A percentile compares a stretch with the other conserved stretches of the same genome.
phyloP scores from a whole-genome alignment of 768 basidiomycete species.

The Gelatoporia subvermispora region DNA sequence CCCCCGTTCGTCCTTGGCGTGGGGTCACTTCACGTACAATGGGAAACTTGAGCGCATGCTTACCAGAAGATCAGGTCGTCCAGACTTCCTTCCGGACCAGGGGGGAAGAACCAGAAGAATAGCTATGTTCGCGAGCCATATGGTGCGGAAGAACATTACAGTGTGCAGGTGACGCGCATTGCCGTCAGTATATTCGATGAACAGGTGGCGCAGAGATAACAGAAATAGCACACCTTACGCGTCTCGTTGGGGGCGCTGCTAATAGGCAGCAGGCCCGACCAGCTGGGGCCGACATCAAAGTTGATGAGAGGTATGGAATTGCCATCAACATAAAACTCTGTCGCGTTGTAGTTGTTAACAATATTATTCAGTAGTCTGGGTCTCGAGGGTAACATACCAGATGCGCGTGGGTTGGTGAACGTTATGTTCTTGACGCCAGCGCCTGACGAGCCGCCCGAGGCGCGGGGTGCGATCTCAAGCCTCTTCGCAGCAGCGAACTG shows the following conservation, averaged over 20 bases:
- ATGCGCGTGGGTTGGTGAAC: conserved; percentile 62
- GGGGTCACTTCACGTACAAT: too few species aligned
- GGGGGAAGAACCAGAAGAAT: conserved; percentile 85
- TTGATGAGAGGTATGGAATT: conserved; percentile 59
- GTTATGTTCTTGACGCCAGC: conserved; percentile 56
- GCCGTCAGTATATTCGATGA: neutral
- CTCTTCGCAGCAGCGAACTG: conserved; percentile 47
- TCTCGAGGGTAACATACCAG: too few species aligned
- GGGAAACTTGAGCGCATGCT: neutral
- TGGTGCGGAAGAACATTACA: neutral
- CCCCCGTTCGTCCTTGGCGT: conserved; percentile 40
- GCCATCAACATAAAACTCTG: conserved; percentile 72
- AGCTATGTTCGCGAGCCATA: conserved; percentile 40
- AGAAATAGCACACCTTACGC: conserved; percentile 42
- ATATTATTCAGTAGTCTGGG: too few species aligned
- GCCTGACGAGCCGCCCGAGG: conserved; percentile 4
- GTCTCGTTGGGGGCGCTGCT: conserved; percentile 57
- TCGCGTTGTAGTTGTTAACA: too few species aligned
- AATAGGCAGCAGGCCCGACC: conserved; percentile 72
- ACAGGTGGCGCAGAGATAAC: neutral
- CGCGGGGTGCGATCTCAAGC: conserved; percentile 17
- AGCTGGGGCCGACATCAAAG: conserved; percentile 72
- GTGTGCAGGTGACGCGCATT: neutral
- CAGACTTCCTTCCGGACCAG: conserved; percentile 63
- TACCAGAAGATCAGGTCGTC: conserved; percentile 78